These are phyloP conservation scores for Ganoderma boninense DNA, from an alignment of 1,284 basidiomycete species.

Conservation along the genomic window DNA sequence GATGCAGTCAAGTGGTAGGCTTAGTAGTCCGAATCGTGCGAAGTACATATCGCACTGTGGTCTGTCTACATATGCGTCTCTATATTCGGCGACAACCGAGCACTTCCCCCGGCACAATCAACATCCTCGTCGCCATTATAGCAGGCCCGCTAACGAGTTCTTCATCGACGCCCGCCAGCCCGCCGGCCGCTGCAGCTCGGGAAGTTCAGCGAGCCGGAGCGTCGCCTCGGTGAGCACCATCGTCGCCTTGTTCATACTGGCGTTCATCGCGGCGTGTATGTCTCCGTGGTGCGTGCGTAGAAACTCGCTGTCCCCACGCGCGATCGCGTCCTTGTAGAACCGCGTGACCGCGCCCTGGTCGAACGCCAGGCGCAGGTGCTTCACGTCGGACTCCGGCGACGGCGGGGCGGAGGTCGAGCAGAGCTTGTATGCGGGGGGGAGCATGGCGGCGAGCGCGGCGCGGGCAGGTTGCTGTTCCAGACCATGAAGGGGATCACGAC, in stretches of 20 bases:
- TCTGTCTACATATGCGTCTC: too few species aligned
- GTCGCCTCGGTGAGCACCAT: conserved; percentile 18
- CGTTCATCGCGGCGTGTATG: not conserved
- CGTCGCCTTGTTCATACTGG: not conserved
- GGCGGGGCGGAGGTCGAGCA: not conserved
- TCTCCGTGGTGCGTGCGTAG: not conserved
- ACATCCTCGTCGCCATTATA: too few species aligned
- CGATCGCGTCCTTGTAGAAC: conserved; percentile 1
- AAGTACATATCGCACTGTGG: too few species aligned
- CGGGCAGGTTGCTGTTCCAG: not conserved
- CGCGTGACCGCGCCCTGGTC: not conserved
- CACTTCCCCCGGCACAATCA: too few species aligned
- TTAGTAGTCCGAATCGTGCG: too few species aligned
- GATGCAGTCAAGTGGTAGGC: too few species aligned
- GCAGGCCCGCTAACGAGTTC: not conserved
- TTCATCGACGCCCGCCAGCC: not conserved
- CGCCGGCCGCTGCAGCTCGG: not conserved
- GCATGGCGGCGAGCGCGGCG: not conserved
- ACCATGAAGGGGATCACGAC: conserved; percentile 2
- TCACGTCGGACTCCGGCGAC: not conserved
- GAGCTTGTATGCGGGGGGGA: not conserved
- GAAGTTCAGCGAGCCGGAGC: conserved; percentile 15
- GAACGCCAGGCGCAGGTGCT: not conserved
- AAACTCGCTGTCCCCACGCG: not conserved
- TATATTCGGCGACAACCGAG: too few species aligned